These are phyloP conservation scores for Clarireedia sp. DNA, from an alignment of 2,329 filamentous ascomycete species.

Conservation along the genomic window DNA sequence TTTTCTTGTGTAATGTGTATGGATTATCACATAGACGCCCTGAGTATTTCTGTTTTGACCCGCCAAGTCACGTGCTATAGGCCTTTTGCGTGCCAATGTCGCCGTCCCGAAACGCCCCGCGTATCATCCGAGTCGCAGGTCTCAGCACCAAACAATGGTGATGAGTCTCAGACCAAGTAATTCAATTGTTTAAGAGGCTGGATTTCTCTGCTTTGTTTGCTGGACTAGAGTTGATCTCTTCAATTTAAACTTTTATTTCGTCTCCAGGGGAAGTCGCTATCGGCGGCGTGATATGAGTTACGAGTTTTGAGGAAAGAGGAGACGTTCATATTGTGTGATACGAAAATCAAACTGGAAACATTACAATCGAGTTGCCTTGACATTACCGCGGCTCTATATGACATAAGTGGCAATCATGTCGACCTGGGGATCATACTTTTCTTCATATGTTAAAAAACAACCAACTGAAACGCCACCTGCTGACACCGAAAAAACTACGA, in stretches of 20 bases:
- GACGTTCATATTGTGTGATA: no score
- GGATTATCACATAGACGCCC: neutral
- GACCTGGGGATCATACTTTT: constrained; percentile 19
- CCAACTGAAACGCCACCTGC: neutral
- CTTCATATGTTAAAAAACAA: constrained; percentile 16
- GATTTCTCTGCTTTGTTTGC: no score
- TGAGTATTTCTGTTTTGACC: neutral
- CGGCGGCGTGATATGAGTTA: no score
- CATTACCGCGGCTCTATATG: neutral
- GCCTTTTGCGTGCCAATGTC: neutral
- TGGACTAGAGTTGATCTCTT: no score
- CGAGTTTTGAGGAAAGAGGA: no score
- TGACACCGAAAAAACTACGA: neutral
- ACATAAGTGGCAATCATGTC: constrained; percentile 8
- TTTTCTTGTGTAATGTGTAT: no score
- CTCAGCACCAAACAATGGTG: neutral
- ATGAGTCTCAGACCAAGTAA: neutral
- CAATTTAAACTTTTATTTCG: neutral
- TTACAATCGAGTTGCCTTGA: neutral
- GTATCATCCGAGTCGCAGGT: constrained; percentile 2
- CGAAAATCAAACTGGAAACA: neutral
- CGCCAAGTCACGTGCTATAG: neutral
- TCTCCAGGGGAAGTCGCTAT: no score
- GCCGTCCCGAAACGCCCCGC: neutral
- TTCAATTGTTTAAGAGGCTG: neutral